Base-by-base conservation (phyloP, 179 eudicot genomes). In the Beta corolliflora region DNA sequence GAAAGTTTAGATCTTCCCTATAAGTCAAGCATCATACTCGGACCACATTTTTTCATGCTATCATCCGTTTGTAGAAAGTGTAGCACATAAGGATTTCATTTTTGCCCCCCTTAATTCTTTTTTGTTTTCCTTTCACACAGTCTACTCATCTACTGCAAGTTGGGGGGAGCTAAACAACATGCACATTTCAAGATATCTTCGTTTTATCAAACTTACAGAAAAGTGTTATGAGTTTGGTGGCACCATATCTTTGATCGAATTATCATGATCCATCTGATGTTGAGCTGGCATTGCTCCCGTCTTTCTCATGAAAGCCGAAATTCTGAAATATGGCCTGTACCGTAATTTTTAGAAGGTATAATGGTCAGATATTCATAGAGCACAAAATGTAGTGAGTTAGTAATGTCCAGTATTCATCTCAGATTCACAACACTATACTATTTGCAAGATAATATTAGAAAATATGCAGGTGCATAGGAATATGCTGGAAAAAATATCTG, bases 311-410 rank as follows among this genome's bases (percentile, higher is more conserved):
- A 77, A 91, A 91, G 68, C 97, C 92, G 63, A 80, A 89, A 54
- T 84, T 87, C 86, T 84, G 73, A 86, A 90, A 93, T 71, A 94
- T 50, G 52, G 89, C 95, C 98, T 94, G 88, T 77, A 81, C n/a
- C 11, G 15, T 52, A 52, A 79, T 63, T 61, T 77, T 41, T 58
- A 77, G 52, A 48, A 56, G 65, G 61, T 7, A 3, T 15, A 10
- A 18, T 31, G 52, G 45, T 54, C 9, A 69, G 23, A 53, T 76
- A 45, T 21, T 25, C 19, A 64, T 5, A 19, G 2, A 75, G 73
- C 65, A 55, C 3, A 13, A 70, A 48, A 2, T 29, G 18, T 41
- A 61, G 9, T 48, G 52, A 48, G 52, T 48, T 9, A 36, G 29
- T 60, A 63, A 54, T 14, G 14, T 50, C 63, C 55, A 18, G 15